phyloP scores from a whole-genome alignment of 495 filamentous ascomycete species.

The Daldinia concentrica region DNA sequence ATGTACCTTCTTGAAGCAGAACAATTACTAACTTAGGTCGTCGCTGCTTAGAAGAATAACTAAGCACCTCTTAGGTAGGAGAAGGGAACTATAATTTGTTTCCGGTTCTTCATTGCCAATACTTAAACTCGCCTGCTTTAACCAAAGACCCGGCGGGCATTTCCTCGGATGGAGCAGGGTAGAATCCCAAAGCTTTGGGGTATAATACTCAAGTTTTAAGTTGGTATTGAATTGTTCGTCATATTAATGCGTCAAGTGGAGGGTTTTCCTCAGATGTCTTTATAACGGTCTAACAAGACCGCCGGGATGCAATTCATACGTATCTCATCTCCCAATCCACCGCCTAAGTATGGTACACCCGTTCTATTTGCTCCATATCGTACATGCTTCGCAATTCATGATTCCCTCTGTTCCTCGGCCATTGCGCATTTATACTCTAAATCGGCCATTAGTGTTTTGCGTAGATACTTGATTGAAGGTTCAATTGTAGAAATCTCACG shows the following conservation, averaged over 20 bases:
- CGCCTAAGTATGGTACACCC: conserved; percentile 8
- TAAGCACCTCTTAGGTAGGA: background rate
- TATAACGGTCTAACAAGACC: conserved; percentile 6
- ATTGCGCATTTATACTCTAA: conserved; percentile 17
- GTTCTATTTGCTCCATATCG: conserved; percentile 17
- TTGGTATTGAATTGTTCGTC: conserved; percentile 9
- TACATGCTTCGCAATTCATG: conserved; percentile 15
- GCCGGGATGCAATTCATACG: conserved; percentile 6
- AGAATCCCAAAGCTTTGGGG: background rate
- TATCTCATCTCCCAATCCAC: conserved; percentile 16
- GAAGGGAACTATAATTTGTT: background rate
- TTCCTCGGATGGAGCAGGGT: background rate
- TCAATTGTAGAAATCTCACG: conserved; percentile 54
- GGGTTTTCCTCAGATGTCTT: conserved; percentile 16
- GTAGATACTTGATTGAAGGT: background rate
- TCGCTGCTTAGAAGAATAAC: background rate
- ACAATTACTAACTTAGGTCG: background rate
- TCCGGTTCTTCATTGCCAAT: background rate
- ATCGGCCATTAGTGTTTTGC: conserved; percentile 7
- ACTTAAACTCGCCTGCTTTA: background rate
- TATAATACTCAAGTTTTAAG: background rate
- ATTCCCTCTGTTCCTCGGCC: background rate
- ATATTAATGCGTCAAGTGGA: conserved; percentile 27
- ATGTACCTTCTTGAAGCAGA: background rate
- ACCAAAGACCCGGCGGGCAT: background rate